phyloP scores from a whole-genome alignment of 805 yeast species.

The Nadsonia fulvescens region DNA sequence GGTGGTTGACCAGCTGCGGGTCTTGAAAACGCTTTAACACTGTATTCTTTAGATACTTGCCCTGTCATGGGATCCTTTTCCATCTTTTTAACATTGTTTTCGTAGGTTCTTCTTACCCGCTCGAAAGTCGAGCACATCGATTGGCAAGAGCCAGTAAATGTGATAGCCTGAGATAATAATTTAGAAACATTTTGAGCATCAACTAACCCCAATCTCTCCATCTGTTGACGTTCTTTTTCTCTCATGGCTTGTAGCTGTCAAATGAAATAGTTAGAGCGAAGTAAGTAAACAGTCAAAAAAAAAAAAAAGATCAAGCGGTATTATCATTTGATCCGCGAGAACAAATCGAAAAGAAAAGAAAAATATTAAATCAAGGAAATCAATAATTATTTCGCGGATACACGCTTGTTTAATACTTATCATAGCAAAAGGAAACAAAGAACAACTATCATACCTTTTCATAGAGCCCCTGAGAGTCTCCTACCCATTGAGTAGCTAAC shows the following conservation, averaged over 20 bases:
- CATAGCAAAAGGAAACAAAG: too few relatives aligned
- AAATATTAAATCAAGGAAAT: too few relatives aligned
- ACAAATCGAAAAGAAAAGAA: too few relatives aligned
- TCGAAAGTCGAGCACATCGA: slow-evolving; percentile 96
- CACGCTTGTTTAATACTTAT: too few relatives aligned
- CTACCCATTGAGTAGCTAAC: too few relatives aligned
- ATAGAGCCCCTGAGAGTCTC: too few relatives aligned
- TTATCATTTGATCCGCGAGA: too few relatives aligned
- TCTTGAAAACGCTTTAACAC: slow-evolving; percentile 83
- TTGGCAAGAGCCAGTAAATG: slow-evolving; percentile 70
- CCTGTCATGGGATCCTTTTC: slow-evolving; percentile 52
- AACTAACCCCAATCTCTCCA: slow-evolving; percentile 70
- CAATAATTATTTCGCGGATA: too few relatives aligned
- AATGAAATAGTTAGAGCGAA: too few relatives aligned
- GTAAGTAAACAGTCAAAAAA: too few relatives aligned
- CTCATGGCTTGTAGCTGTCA: slow-evolving; percentile 56
- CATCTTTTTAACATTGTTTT: slow-evolving; percentile 64
- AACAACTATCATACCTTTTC: too few relatives aligned
- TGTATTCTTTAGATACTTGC: slow-evolving; percentile 37
- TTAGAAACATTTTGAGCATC: slow-evolving; percentile 75
- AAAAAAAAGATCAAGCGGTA: too few relatives aligned
- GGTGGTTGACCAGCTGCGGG: slow-evolving; percentile 99
- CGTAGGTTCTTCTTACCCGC: slow-evolving; percentile 69
- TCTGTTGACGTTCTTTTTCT: slow-evolving; percentile 51
- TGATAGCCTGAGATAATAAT: slow-evolving; percentile 72